phyloP scores from a whole-genome alignment of 805 yeast species.

The Clavispora vitiphila region DNA sequence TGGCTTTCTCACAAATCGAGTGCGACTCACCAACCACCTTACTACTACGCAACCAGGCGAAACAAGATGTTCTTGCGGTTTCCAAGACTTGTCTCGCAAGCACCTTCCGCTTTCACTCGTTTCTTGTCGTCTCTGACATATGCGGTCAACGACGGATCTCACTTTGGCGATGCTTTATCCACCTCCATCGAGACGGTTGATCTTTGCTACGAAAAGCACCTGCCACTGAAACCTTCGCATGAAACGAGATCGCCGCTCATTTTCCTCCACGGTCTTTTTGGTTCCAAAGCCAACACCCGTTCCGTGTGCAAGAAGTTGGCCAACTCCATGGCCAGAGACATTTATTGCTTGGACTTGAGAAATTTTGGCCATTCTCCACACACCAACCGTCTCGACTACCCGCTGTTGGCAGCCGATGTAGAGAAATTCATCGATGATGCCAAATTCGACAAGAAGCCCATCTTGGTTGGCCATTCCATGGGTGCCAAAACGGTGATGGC shows the following conservation, averaged over 20 bases:
- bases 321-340: conserved; percentile 45
- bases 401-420: conserved; percentile 82
- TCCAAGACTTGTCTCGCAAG: background rate
- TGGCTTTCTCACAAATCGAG: no score
- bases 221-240: conserved; percentile 19
- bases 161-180: conserved; percentile 31
- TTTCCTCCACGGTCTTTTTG: conserved; percentile 86
- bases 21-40: background rate
- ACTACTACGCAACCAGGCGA: background rate
- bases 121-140: background rate
- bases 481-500: conserved; percentile 97
- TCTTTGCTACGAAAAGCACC: conserved; percentile 49
- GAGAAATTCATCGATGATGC: conserved; percentile 57
- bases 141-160: conserved; percentile 6
- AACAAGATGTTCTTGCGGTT: background rate
- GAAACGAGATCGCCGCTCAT: conserved; percentile 55
- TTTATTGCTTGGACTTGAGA: conserved; percentile 71
- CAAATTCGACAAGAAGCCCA: conserved; percentile 36
- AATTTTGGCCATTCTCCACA: conserved; percentile 95
- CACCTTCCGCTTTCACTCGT: background rate
- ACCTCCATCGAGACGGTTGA: conserved; percentile 45
- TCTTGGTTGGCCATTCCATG: conserved; percentile 80
- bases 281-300: conserved; percentile 75
- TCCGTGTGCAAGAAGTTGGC: conserved; percentile 64
- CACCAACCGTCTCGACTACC: conserved; percentile 63